Base-by-base conservation (phyloP, 495 filamentous ascomycete species). In the Penicillium riverlandense region DNA sequence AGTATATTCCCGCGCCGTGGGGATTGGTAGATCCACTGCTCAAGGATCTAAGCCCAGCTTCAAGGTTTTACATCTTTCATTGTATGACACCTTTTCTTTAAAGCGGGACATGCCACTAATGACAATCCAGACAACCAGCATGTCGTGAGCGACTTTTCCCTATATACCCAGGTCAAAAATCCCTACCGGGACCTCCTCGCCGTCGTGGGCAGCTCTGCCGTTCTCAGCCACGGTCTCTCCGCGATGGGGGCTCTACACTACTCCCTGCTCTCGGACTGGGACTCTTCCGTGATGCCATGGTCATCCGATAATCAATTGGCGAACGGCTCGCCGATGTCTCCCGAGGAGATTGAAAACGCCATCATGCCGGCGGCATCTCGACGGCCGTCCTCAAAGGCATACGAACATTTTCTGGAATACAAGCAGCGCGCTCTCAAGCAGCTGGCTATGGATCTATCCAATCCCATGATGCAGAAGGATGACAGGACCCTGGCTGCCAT, bases 381-480 rank as follows among this genome's bases (percentile, higher is more conserved):
- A 11, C 56, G 58, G 16, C 51, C 61, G 0, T 33, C 55, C 16
- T 61, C 62, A 9, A 59, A 57, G 37, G 53, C 61, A 30, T 73
- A 66, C 35, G 61, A 66, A 14, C 66, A 71, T 41, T 73, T 70
- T 37, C 43, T 73, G 8, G 51, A 54, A 37, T 57, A 68, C 29
- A 73, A 73, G 44, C 70, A 73, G 40, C 63, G 65, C 11, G 66
- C 70, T 2, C 57, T 73, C 4, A 55, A 53, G 28, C 67, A 70
- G 34, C 43, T 73, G 37, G 69, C 66, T 8, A 53, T 45, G 35
- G 67, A 71, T 28, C 49, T 73, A 7, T 28, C 37, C 2, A 67
- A 65, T 35, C 68, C 65, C 0, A 40, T 49, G n/a, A 49, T 54
- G 46, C 62, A 61, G n/a, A 67, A 60, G 15, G 70, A 71, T 16